Percentiles rank a stretch among this genome's conserved stretches.
Evolutionary conservation across 2,329 filamentous ascomycete species (phyloP).

Genomic region (Ascochyta viciae-villosae): DNA sequence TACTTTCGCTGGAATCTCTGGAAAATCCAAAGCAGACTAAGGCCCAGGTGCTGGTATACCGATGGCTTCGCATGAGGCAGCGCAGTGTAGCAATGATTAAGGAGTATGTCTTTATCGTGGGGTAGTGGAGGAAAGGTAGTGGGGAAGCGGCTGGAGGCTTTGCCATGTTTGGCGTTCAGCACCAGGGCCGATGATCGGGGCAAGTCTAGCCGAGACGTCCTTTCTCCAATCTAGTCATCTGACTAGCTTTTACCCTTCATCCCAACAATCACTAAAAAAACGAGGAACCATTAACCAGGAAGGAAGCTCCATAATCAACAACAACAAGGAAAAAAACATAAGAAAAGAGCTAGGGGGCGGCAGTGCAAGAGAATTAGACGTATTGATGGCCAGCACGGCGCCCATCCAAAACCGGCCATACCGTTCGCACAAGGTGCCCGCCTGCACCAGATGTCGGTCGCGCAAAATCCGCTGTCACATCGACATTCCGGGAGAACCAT

Average conservation of each 20-base stretch:
- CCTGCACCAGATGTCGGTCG: constrained; percentile 50
- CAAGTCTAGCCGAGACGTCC: constrained; percentile 4
- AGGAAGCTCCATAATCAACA: constrained; percentile 1
- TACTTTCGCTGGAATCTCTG: background rate
- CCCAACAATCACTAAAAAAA: constrained; percentile 9
- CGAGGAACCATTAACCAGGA: background rate
- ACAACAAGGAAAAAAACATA: background rate
- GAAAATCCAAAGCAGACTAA: background rate
- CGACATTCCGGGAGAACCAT: constrained; percentile 49
- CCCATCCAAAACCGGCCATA: constrained; percentile 50
- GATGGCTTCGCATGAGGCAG: background rate
- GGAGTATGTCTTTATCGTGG: background rate
- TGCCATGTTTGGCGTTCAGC: background rate
- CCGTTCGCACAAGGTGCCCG: constrained; percentile 53
- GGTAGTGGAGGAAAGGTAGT: background rate
- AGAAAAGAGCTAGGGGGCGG: constrained; percentile 3
- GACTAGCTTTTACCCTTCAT: constrained; percentile 13
- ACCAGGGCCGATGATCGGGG: background rate
- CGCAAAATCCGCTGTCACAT: constrained; percentile 53
- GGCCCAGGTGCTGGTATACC: background rate
- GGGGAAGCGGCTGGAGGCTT: background rate
- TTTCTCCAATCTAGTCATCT: constrained; percentile 13
- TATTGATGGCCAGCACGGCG: constrained; percentile 41
- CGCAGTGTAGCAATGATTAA: background rate
- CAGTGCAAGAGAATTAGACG: background rate